phyloP scores from a whole-genome alignment of 2,329 filamentous ascomycete genomes.

The Penicillium hesseltinei region DNA sequence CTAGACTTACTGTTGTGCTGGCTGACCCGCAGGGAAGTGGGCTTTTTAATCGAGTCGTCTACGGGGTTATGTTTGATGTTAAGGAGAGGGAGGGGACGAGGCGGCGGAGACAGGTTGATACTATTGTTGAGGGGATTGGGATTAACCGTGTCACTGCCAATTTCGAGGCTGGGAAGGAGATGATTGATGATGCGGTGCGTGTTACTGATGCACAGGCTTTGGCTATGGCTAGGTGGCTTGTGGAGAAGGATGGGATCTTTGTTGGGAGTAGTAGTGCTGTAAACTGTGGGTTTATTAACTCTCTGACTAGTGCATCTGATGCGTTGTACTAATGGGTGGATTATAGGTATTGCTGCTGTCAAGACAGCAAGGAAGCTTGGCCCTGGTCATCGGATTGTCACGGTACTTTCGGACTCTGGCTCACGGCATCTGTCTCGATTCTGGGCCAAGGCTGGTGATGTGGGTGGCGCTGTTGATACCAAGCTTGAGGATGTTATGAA shows the following conservation, averaged over 20 bases:
- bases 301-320: constrained; percentile 10
- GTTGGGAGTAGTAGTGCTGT: constrained; percentile 94
- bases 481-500: constrained; percentile 48
- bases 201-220: constrained; percentile 87
- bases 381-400: constrained; percentile 50
- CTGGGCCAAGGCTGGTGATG: constrained; percentile 49
- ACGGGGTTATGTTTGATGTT: constrained; percentile 91
- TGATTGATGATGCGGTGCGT: constrained; percentile 86
- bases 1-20: constrained; percentile 68
- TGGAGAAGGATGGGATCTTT: constrained; percentile 94
- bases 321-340: constrained; percentile 10
- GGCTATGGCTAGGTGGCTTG: constrained; percentile 92
- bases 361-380: constrained; percentile 48
- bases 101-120: constrained; percentile 86
- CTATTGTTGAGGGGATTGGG: constrained; percentile 92
- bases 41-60: constrained; percentile 84
- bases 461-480: constrained; percentile 46
- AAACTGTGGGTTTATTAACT: constrained; percentile 62
- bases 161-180: constrained; percentile 79
- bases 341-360: constrained; percentile 48
- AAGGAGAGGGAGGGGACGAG: constrained; percentile 90
- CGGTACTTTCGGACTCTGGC: constrained; percentile 51
- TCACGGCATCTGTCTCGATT: constrained; percentile 53
- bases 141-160: constrained; percentile 94
- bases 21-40: constrained; percentile 95